Evolutionary conservation across 2,329 filamentous ascomycete species (phyloP).

Genomic region (Cercospora sesami): DNA sequence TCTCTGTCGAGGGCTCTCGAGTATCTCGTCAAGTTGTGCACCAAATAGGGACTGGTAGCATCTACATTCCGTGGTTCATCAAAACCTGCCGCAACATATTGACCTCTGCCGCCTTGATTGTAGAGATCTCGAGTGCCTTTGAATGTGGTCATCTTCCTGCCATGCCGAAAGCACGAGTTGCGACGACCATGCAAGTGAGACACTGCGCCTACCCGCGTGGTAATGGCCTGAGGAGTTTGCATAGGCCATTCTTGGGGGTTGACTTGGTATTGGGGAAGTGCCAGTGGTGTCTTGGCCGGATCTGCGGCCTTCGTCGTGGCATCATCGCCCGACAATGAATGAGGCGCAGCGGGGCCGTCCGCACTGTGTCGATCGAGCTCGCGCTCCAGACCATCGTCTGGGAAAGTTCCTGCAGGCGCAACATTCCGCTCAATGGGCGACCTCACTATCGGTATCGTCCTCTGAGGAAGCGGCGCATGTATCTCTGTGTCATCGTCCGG

Average conservation of each 20-base stretch:
- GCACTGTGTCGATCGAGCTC: not conserved
- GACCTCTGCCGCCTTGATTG: constrained; percentile 33
- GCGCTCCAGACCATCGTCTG: not conserved
- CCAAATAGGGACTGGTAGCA: constrained; percentile 34
- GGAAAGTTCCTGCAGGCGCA: not conserved
- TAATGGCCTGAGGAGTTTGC: not conserved
- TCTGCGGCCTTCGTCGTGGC: not conserved
- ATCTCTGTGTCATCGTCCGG: constrained; percentile 26
- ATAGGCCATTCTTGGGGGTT: not conserved
- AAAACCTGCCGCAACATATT: constrained; percentile 34
- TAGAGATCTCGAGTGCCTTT: constrained; percentile 31
- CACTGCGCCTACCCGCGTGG: constrained; percentile 11
- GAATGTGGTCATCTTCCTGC: constrained; percentile 27
- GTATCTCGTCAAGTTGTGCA: constrained; percentile 4
- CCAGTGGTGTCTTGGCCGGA: not conserved
- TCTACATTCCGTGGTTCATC: constrained; percentile 32
- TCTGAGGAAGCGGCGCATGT: constrained; percentile 30
- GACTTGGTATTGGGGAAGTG: not conserved
- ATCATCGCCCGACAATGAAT: not conserved
- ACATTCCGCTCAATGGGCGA: constrained; percentile 8
- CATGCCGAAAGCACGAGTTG: constrained; percentile 36
- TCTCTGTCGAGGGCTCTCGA: constrained; percentile 12
- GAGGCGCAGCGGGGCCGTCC: not conserved
- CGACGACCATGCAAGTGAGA: constrained; percentile 32
- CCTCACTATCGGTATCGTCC: constrained; percentile 22